Percentiles rank a stretch among this genome's conserved stretches.
Evolutionary conservation across 2,329 filamentous ascomycete genomes (phyloP).

Genomic region (Fusarium nodosum): DNA sequence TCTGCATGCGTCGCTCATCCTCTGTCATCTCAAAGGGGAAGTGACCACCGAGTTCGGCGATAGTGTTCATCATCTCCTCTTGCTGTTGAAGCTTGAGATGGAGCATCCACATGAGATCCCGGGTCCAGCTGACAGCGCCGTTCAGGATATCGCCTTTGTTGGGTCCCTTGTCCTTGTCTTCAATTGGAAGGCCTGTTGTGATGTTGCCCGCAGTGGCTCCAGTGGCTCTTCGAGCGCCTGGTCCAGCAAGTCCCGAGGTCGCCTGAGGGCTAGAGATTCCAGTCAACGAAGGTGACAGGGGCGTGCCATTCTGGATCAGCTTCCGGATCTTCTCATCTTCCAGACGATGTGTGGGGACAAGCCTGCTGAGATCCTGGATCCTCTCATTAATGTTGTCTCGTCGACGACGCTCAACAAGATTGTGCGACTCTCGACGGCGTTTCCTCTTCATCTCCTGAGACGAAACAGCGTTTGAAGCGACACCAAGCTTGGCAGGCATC

Average conservation of each 20-base stretch:
- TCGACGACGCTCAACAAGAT: constrained; percentile 92
- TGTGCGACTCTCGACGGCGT: constrained; percentile 92
- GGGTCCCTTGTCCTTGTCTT: constrained; percentile 98
- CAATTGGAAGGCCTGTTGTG: constrained; percentile 90
- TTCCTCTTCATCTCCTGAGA: constrained; percentile 95
- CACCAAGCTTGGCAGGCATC: constrained; percentile 86
- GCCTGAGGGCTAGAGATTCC: constrained; percentile 78
- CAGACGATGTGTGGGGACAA: constrained; percentile 91
- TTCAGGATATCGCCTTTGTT: constrained; percentile 99
- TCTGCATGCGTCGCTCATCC: constrained; percentile 95
- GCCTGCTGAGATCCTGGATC: constrained; percentile 94
- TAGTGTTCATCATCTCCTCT: constrained; percentile 83
- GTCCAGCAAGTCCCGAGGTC: constrained; percentile 88
- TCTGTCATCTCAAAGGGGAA: constrained; percentile 89
- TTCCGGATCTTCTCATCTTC: constrained; percentile 98
- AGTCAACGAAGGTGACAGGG: constrained; percentile 84
- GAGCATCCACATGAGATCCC: constrained; percentile 97
- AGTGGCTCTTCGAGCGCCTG: constrained; percentile 83
- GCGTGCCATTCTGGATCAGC: constrained; percentile 91
- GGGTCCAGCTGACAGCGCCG: constrained; percentile 95
- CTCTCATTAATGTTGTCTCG: constrained; percentile 99
- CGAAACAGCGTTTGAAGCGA: constrained; percentile 68
- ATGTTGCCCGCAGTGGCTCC: constrained; percentile 81
- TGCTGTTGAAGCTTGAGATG: constrained; percentile 91
- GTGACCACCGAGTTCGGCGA: constrained; percentile 78